A percentile compares a stretch with the other conserved stretches of the same genome.
These are phyloP conservation scores for Sarocladium kiliense DNA, from an alignment of 2,329 filamentous ascomycete species.

Conservation along the genomic window DNA sequence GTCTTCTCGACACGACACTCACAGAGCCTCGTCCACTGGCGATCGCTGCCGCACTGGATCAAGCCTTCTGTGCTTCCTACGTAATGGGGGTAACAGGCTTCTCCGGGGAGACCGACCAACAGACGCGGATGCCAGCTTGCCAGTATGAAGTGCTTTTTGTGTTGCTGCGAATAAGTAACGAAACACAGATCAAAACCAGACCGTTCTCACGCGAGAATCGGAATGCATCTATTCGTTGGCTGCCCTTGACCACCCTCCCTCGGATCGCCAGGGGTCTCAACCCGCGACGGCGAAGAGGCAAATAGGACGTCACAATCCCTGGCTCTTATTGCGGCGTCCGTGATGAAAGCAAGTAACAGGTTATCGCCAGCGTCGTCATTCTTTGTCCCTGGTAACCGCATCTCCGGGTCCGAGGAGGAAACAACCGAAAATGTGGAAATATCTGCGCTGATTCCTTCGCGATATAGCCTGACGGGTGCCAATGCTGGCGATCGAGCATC, in stretches of 20 bases:
- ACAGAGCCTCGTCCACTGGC: background rate
- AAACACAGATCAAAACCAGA: background rate
- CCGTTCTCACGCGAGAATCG: background rate
- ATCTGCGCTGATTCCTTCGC: background rate
- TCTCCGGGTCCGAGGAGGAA: background rate
- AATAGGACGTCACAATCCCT: conserved; percentile 3
- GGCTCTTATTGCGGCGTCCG: background rate
- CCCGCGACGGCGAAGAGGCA: conserved; percentile 1
- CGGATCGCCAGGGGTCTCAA: conserved; percentile 7
- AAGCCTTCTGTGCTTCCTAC: background rate
- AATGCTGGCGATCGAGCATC: background rate
- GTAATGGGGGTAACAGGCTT: conserved; percentile 2
- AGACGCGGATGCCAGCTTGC: background rate
- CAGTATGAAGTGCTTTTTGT: background rate
- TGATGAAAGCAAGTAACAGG: background rate
- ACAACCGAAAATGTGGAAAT: background rate
- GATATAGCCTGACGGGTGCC: background rate
- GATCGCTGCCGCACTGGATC: background rate
- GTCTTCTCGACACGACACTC: background rate
- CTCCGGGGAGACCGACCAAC: background rate
- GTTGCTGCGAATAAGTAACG: background rate
- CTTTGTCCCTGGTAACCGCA: background rate
- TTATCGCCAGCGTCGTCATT: background rate
- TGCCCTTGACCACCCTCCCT: background rate
- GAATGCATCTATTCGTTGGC: background rate